phyloP scores from a whole-genome alignment of 306 rosid genomes.

The Cucurbita pepo region DNA sequence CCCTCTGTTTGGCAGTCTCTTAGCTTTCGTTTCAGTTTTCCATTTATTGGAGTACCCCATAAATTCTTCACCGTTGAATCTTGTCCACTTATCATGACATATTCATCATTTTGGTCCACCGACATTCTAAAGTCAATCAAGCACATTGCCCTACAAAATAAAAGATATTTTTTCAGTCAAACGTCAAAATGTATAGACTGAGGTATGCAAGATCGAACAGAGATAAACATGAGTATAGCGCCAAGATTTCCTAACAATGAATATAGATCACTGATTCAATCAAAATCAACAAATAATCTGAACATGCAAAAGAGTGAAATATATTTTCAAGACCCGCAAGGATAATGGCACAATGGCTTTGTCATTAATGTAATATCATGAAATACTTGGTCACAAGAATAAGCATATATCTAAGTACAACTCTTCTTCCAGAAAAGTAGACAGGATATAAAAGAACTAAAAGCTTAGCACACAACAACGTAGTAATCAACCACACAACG shows the following conservation, averaged over 20 bases:
- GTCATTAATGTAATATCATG: neutral
- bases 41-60: slow-evolving; percentile 28
- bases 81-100: slow-evolving; percentile 19
- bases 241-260: neutral
- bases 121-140: slow-evolving; percentile 75
- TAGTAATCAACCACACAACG: neutral
- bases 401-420: neutral
- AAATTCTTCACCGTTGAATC: slow-evolving; percentile 29
- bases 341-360: neutral
- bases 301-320: neutral
- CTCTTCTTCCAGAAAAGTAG: neutral
- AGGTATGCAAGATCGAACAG: neutral
- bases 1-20: slow-evolving; percentile 21
- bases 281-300: neutral
- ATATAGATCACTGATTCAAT: neutral
- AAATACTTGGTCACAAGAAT: neutral
- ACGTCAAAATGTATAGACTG: neutral
- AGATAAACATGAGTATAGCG: neutral
- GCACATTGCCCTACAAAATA: slow-evolving; percentile 74
- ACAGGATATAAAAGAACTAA: neutral
- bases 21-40: slow-evolving; percentile 32
- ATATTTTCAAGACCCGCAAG: neutral
- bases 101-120: slow-evolving; percentile 55
- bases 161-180: slow-evolving; percentile 15
- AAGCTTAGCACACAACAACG: neutral